Evolutionary conservation across 768 basidiomycete species (phyloP), one percentile per base, ranked within the genome.

Genomic region (Lentinula sp.): DNA sequence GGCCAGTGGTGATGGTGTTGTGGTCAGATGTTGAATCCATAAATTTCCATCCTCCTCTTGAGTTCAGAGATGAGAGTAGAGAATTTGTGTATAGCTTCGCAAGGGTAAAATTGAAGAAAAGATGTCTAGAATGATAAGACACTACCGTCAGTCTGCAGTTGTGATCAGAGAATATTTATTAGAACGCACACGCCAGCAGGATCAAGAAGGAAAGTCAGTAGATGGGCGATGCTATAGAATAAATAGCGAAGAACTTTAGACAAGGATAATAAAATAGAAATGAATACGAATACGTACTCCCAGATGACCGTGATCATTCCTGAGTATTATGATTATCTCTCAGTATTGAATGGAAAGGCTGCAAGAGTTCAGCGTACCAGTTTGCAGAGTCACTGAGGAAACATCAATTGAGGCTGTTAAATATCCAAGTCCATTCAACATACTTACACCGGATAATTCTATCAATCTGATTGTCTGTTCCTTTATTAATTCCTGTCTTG

Each of bases 41-140:
- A 1, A 54, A 54, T 18, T 37, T 54, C 53, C 32, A 54, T 54
- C 53, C 53, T 10, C 53, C 53, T 54, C 53, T 54, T 20, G 53
- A 54, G 53, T 54, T 54, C 2, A 54, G 37, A n/a, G 53, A 54
- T 20, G 53, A 54, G 15, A 54, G 53, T 20, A 54, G 10, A 54
- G 53, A 35, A n/a, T 54, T 54, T 16, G 53, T 54, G 35, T 54
- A 54, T 4, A 54, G 36, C 12, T 54, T 54, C 13, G 53, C 53
- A 39, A 54, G 53, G n/a, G 53, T 54, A n/a, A 54, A 54, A 13
- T 54, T 54, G 36, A 54, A 54, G 18, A 54, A 54, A 18, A 54
- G 37, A 13, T 54, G 53, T n/a, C 53, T 54, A 10, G 6, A 18
- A 39, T 37, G 18, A 39, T n/a, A 6, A 16, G n/a, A 45, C 8